Conservation (phyloP, 768 basidiomycete genomes). For the Boletus subcaerulescens region DNA sequence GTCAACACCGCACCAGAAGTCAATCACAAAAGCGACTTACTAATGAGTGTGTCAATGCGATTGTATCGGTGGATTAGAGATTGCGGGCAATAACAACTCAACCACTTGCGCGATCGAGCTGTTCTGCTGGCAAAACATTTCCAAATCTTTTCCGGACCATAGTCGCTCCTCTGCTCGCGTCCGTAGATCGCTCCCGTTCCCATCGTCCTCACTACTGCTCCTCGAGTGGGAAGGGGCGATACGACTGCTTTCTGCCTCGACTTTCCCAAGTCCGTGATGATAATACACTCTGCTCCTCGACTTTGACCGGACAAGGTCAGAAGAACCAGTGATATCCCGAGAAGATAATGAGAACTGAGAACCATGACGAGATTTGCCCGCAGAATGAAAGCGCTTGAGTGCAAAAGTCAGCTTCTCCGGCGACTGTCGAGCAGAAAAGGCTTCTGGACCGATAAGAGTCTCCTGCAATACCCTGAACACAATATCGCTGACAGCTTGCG, state of each 20-base stretch:
- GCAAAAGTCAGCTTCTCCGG: constrained; percentile 33
- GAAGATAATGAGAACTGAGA: constrained; percentile 26
- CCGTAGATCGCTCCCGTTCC: constrained; percentile 31
- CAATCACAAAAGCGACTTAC: constrained; percentile 19
- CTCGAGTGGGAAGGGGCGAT: constrained; percentile 23
- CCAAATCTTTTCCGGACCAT: constrained; percentile 83
- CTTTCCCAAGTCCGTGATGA: constrained; percentile 57
- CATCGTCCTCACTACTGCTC: constrained; percentile 32
- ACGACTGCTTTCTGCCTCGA: constrained; percentile 52
- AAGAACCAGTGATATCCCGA: constrained; percentile 23
- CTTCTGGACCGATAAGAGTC: constrained; percentile 55
- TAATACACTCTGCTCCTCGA: constrained; percentile 70
- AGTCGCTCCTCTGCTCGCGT: constrained; percentile 45
- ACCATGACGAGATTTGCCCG: constrained; percentile 14
- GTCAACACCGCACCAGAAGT: constrained; percentile 9
- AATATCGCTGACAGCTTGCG: constrained; percentile 67
- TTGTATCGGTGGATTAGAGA: constrained; percentile 37
- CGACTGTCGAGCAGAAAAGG: constrained; percentile 16
- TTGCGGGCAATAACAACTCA: constrained; percentile 54
- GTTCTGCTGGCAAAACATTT: constrained; percentile 85
- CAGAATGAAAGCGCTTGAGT: constrained; percentile 31
- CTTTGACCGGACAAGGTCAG: constrained; percentile 57
- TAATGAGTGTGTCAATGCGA: constrained; percentile 19
- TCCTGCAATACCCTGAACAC: constrained; percentile 85
- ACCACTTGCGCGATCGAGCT: constrained; percentile 79